Evolutionary conservation across 768 basidiomycete species (phyloP).

Genomic region (Auriscalpium vulgare): DNA sequence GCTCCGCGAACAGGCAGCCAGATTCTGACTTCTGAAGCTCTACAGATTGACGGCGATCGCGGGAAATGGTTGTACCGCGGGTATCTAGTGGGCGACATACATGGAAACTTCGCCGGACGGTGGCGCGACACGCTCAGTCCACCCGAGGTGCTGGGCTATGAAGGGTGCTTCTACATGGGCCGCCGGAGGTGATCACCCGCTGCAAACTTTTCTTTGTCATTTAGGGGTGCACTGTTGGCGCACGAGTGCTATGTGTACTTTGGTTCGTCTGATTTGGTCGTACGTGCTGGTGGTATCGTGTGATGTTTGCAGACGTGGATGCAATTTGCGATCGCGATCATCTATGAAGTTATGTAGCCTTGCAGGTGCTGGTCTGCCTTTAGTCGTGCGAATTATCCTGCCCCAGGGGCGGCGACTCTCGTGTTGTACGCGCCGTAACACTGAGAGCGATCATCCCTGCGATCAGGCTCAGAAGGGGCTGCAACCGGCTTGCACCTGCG

Average conservation of each 20-base stretch:
- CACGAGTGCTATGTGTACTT: not conserved
- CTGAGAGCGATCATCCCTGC: no score
- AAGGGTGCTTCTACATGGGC: slow-evolving; percentile 79
- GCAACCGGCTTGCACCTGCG: no score
- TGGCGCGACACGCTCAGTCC: slow-evolving; percentile 83
- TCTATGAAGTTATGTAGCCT: not conserved
- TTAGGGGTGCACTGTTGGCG: not conserved
- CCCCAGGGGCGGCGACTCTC: no score
- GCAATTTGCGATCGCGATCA: not conserved
- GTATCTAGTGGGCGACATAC: slow-evolving; percentile 61
- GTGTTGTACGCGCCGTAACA: no score
- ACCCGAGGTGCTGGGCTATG: slow-evolving; percentile 58
- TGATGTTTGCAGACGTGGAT: no score
- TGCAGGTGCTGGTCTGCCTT: no score
- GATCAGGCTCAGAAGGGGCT: no score
- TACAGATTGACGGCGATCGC: slow-evolving; percentile 58
- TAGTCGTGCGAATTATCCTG: no score
- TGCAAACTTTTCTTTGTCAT: not conserved
- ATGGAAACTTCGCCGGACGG: slow-evolving; percentile 71
- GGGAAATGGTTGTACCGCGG: slow-evolving; percentile 85
- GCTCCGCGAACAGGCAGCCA: not conserved
- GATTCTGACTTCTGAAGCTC: not conserved
- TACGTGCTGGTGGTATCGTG: not conserved
- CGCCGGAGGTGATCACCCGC: slow-evolving; percentile 25
- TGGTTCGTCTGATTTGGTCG: not conserved